phyloP scores from a whole-genome alignment of 139 green algal species.

The Mesotaenium endlicherianum region DNA sequence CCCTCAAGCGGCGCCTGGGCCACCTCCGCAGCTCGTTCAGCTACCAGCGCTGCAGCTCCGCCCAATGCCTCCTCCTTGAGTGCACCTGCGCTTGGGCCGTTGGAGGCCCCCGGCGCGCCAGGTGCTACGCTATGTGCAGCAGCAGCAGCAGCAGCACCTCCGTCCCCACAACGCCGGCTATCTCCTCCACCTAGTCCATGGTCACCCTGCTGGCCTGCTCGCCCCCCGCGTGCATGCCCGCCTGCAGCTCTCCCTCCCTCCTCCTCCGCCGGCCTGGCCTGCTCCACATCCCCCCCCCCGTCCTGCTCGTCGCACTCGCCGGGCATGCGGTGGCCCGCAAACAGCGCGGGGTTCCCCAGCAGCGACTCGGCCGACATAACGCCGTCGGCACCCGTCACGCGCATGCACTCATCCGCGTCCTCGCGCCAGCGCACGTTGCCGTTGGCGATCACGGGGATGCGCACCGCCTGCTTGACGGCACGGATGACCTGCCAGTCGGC shows the following conservation, averaged over 20 bases:
- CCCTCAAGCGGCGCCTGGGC: no score
- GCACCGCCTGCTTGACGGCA: constrained; percentile 53
- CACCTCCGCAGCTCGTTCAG: no score
- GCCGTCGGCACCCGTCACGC: constrained; percentile 54
- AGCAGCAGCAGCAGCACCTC: no score
- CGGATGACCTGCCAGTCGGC: constrained; percentile 84
- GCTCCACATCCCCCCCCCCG: not conserved
- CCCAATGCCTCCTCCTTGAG: no score
- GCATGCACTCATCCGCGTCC: constrained; percentile 55
- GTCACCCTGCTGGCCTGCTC: not conserved
- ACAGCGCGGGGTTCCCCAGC: constrained; percentile 58
- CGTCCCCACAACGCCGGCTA: no score
- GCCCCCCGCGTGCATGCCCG: not conserved
- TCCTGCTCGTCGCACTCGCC: not conserved
- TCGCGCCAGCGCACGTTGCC: constrained; percentile 50
- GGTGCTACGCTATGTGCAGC: no score
- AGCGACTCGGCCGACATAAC: constrained; percentile 59
- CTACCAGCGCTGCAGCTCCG: no score
- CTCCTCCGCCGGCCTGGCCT: not conserved
- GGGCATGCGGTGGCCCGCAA: constrained; percentile 32
- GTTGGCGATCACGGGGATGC: constrained; percentile 61
- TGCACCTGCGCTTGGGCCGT: no score
- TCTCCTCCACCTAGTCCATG: no score
- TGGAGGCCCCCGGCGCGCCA: no score
- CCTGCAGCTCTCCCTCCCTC: not conserved